These are phyloP conservation scores for Sextonia rubra DNA, from an alignment of 164 flowering plant genomes.

Conservation along the genomic window DNA sequence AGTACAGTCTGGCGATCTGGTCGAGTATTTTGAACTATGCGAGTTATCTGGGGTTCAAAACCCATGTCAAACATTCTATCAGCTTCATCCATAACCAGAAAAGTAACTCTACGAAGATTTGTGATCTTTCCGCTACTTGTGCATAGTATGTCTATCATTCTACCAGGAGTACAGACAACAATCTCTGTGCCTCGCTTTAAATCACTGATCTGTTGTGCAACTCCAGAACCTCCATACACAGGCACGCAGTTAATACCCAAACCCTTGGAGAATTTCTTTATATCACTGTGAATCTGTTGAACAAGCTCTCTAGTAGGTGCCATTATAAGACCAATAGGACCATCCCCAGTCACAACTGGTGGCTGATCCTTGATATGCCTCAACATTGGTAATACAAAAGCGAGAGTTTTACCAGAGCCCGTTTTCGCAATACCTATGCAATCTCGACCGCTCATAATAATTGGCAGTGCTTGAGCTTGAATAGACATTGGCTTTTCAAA, in stretches of 20 bases:
- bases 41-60: constrained; percentile 94
- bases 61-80: constrained; percentile 99
- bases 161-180: constrained; percentile 97
- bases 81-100: constrained; percentile 95
- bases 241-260: constrained; percentile 81
- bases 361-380: constrained; percentile 98
- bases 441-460: constrained; percentile 97
- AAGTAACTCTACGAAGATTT: constrained; percentile 85
- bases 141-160: constrained; percentile 97
- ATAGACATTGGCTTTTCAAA: constrained; percentile 95
- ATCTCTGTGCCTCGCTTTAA: constrained; percentile 89
- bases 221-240: constrained; percentile 97
- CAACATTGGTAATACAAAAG: constrained; percentile 95
- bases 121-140: constrained; percentile 91
- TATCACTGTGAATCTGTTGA: constrained; percentile 91
- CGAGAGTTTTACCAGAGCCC: constrained; percentile 94
- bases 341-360: constrained; percentile 83
- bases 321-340: constrained; percentile 94
- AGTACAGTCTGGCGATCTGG: constrained; percentile 96
- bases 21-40: constrained; percentile 86
- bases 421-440: constrained; percentile 97
- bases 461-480: constrained; percentile 90
- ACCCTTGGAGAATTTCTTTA: constrained; percentile 75
- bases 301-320: constrained; percentile 99
- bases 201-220: constrained; percentile 97